These are phyloP conservation scores for Fusarium illudens DNA, from an alignment of 2,329 filamentous ascomycete species.

Conservation along the genomic window DNA sequence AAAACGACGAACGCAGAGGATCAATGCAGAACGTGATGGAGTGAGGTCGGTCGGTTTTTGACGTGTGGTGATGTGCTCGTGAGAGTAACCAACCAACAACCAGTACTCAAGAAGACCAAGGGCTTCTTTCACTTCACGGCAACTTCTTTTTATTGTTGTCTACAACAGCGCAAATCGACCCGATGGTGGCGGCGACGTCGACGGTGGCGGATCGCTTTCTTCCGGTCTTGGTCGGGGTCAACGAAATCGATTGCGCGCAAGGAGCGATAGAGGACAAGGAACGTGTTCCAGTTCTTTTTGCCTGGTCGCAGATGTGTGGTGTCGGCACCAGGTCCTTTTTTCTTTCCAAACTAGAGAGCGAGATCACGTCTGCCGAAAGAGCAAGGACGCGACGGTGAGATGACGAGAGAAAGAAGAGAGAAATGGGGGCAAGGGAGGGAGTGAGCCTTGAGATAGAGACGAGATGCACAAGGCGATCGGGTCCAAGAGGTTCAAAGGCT, in stretches of 20 bases:
- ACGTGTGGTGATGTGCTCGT: slow-evolving; percentile 15
- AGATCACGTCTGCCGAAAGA: slow-evolving; percentile 27
- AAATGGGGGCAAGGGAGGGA: slow-evolving; percentile 12
- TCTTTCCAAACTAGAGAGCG: slow-evolving; percentile 38
- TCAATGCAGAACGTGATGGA: slow-evolving; percentile 32
- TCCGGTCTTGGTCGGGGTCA: slow-evolving; percentile 47
- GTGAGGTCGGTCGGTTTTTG: slow-evolving; percentile 5
- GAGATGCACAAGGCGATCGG: slow-evolving; percentile 14
- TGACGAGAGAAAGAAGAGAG: slow-evolving; percentile 14
- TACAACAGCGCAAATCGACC: slow-evolving; percentile 49
- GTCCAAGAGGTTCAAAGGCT: slow-evolving; percentile 19
- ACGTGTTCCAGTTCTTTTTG: slow-evolving; percentile 56
- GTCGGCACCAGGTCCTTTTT: slow-evolving; percentile 40
- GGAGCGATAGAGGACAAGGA: slow-evolving; percentile 46
- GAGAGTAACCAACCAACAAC: slow-evolving; percentile 24
- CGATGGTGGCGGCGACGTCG: slow-evolving; percentile 45
- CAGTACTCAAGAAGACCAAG: slow-evolving; percentile 30
- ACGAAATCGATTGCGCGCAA: slow-evolving; percentile 48
- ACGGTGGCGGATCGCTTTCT: slow-evolving; percentile 45
- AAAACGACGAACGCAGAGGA: slow-evolving; percentile 32
- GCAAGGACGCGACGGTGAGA: slow-evolving; percentile 27
- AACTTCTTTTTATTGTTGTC: slow-evolving; percentile 48
- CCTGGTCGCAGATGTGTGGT: slow-evolving; percentile 39
- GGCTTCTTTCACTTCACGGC: slow-evolving; percentile 45
- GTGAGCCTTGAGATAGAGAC: slow-evolving; percentile 17